Conservation (phyloP, 1,139 yeast genomes). For the Waltiozyma solani region DNA sequence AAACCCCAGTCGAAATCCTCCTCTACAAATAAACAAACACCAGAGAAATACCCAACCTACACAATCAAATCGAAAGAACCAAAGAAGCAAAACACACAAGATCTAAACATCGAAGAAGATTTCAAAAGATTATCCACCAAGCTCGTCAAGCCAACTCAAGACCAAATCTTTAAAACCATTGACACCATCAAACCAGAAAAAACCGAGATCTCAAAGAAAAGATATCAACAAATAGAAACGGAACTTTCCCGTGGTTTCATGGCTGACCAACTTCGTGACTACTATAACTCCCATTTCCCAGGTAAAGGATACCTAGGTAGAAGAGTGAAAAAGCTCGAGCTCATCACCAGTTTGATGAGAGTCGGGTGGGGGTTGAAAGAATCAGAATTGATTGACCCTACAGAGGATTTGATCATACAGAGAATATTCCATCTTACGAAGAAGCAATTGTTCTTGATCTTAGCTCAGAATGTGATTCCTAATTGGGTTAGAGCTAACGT, state of each 20-base stretch:
- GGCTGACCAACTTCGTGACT: constrained; percentile 19
- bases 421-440: constrained; percentile 28
- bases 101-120: constrained; percentile 1
- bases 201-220: constrained; percentile 17
- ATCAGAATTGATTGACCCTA: constrained; percentile 24
- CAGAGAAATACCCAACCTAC: too few species aligned
- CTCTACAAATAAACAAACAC: too few species aligned
- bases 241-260: constrained; percentile 22
- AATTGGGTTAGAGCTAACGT: constrained; percentile 29
- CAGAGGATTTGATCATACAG: constrained; percentile 28
- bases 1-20: too few species aligned
- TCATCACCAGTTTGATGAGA: constrained; percentile 23
- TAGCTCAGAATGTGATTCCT: constrained; percentile 26
- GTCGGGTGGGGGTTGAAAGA: constrained; percentile 32
- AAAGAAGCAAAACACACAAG: constrained; percentile 1
- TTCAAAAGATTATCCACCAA: constrained; percentile 1
- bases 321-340: constrained; percentile 14
- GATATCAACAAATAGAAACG: constrained; percentile 20
- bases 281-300: constrained; percentile 6
- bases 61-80: background rate
- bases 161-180: constrained; percentile 21
- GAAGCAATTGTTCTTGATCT: constrained; percentile 28
- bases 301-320: too few species aligned
- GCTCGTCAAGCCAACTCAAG: constrained; percentile 13
- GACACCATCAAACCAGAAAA: constrained; percentile 21